Evolutionary conservation across 495 filamentous ascomycete species (phyloP).

Genomic region (Penicillium cosmopolitanum): DNA sequence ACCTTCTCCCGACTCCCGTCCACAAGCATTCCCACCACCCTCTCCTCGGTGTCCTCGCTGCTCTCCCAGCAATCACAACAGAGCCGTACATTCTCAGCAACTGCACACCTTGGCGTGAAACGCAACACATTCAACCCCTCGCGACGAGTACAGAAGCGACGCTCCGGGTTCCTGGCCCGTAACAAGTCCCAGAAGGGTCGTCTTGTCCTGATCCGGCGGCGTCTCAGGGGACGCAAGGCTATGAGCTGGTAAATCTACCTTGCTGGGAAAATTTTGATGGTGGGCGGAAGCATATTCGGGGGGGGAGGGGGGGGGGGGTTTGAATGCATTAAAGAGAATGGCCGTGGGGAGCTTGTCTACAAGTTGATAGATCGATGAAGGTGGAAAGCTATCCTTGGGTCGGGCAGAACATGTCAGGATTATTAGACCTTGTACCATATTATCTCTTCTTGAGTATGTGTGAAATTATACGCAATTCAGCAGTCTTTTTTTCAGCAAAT

Average conservation of each 20-base stretch:
- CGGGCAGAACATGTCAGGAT: constrained; percentile 13
- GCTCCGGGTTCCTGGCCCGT: constrained; percentile 69
- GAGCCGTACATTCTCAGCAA: constrained; percentile 45
- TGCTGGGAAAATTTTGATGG: not conserved
- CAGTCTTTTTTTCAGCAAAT: constrained; percentile 4
- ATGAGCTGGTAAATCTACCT: constrained; percentile 55
- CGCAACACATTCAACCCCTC: constrained; percentile 68
- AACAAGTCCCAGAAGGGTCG: constrained; percentile 58
- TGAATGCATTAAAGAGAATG: not conserved
- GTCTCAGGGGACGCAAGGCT: constrained; percentile 60
- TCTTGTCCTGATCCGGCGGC: constrained; percentile 59
- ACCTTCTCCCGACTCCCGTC: constrained; percentile 24
- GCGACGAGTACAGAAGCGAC: constrained; percentile 70
- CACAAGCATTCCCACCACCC: constrained; percentile 23
- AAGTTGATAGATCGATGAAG: not conserved
- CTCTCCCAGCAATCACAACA: constrained; percentile 32
- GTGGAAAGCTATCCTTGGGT: not conserved
- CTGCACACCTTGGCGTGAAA: constrained; percentile 52
- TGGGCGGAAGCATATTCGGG: not conserved
- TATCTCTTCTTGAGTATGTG: constrained; percentile 9
- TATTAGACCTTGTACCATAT: constrained; percentile 22
- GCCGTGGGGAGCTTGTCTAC: not conserved
- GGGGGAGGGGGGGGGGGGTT: too few relatives aligned
- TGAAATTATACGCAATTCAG: constrained; percentile 23
- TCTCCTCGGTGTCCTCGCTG: constrained; percentile 30